These are phyloP conservation scores for Cadophora gregata DNA, from an alignment of 2,329 filamentous ascomycete species.

Conservation along the genomic window DNA sequence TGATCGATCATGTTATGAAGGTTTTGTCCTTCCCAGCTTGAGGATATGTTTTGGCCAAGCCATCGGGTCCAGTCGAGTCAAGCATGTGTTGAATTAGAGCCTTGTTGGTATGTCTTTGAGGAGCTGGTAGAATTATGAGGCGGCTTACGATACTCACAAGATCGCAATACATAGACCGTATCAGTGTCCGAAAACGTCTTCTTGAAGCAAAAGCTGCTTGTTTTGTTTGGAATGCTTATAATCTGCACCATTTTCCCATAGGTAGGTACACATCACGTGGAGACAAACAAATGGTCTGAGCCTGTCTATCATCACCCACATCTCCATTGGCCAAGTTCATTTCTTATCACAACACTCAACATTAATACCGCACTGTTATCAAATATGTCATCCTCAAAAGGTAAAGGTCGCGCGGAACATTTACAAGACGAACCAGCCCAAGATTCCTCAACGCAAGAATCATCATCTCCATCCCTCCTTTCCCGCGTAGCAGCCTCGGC, in stretches of 20 bases:
- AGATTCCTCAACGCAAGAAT: neutral
- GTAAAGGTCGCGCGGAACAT: slow-evolving; percentile 34
- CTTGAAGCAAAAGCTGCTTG: neutral
- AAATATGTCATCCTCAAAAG: slow-evolving; percentile 34
- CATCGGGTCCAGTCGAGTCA: neutral
- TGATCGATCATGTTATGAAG: neutral
- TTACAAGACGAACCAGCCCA: slow-evolving; percentile 11
- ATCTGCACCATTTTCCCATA: neutral
- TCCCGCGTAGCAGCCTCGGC: slow-evolving; percentile 45
- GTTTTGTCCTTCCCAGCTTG: neutral
- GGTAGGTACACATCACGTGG: slow-evolving; percentile 9
- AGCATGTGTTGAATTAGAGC: neutral
- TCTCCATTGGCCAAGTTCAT: neutral
- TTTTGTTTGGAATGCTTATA: neutral
- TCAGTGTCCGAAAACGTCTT: neutral
- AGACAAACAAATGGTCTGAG: neutral
- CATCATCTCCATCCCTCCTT: slow-evolving; percentile 31
- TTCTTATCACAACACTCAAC: neutral
- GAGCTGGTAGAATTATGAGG: neutral
- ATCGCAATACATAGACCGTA: neutral
- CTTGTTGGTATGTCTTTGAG: neutral
- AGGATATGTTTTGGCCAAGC: too few relatives aligned
- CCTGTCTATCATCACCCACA: neutral
- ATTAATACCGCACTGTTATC: neutral
- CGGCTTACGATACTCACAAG: neutral